Evolutionary conservation across 768 basidiomycete genomes (phyloP).

Genomic region (Termitomyces sp.): DNA sequence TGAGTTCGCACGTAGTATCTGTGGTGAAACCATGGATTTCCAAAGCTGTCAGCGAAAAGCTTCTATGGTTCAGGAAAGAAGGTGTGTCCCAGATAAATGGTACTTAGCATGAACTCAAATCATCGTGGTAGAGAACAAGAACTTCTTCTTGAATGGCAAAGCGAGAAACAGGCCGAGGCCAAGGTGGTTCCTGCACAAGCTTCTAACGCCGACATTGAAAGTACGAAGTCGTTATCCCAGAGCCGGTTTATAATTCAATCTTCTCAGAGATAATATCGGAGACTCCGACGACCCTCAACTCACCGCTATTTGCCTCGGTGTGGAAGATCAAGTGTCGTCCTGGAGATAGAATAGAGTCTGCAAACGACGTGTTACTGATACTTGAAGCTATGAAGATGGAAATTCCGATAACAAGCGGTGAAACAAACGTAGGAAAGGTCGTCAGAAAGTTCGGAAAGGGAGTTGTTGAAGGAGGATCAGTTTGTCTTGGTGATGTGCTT

Average conservation of each 20-base stretch:
- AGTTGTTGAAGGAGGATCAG: conserved; percentile 37
- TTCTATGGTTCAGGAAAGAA: conserved; percentile 33
- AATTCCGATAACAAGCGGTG: conserved; percentile 43
- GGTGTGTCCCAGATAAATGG: conserved; percentile 23
- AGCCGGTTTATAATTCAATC: background rate
- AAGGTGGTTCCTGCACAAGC: background rate
- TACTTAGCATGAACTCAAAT: background rate
- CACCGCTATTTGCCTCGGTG: conserved; percentile 41
- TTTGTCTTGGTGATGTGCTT: conserved; percentile 44
- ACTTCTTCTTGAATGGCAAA: conserved; percentile 42
- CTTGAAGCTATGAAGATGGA: conserved; percentile 70
- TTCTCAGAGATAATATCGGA: background rate
- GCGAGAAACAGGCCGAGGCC: conserved; percentile 14
- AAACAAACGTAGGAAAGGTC: conserved; percentile 38
- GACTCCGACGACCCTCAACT: conserved; percentile 14
- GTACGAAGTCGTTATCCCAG: background rate
- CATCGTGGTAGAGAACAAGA: conserved; percentile 31
- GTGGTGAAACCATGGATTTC: conserved; percentile 38
- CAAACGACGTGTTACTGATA: conserved; percentile 41
- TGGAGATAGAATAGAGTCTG: conserved; percentile 38
- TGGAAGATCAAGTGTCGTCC: conserved; percentile 46
- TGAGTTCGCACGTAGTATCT: conserved; percentile 35
- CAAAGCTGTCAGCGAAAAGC: conserved; percentile 33
- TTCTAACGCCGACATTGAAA: background rate
- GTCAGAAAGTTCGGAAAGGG: conserved; percentile 37